Evolutionary conservation across 1,284 basidiomycete species (phyloP).

Genomic region (Pseudozyma thailandica): DNA sequence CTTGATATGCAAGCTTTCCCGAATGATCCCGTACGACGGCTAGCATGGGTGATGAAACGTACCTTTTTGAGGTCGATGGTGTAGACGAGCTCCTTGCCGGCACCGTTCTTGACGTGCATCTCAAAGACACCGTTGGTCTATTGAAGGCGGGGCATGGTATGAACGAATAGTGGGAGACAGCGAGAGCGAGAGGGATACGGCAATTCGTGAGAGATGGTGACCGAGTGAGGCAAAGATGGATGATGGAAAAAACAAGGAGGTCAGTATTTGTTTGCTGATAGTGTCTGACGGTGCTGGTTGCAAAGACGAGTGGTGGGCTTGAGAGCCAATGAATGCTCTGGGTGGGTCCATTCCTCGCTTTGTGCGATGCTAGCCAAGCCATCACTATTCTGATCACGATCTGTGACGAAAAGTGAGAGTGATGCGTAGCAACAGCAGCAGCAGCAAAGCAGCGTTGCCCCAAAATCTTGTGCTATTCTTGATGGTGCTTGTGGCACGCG

Average conservation of each 20-base stretch:
- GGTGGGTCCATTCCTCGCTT: no score
- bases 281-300: no score
- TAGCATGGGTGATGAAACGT: slow-evolving; percentile 16
- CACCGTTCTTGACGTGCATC: slow-evolving; percentile 81
- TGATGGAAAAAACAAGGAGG: no score
- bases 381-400: no score
- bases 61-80: slow-evolving; percentile 95
- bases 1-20: not conserved
- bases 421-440: not conserved
- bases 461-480: no score
- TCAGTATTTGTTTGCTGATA: no score
- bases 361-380: no score
- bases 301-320: no score
- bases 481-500: not conserved
- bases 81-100: slow-evolving; percentile 76
- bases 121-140: slow-evolving; percentile 95
- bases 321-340: no score
- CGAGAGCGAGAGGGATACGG: not conserved
- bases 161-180: not conserved
- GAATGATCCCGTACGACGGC: not conserved
- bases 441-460: no score
- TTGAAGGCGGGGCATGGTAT: not conserved
- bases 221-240: no score
- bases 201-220: not conserved
- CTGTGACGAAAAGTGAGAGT: no score